Conservation (phyloP, 768 basidiomycete genomes). For the Termitomyces eurrhizus region DNA sequence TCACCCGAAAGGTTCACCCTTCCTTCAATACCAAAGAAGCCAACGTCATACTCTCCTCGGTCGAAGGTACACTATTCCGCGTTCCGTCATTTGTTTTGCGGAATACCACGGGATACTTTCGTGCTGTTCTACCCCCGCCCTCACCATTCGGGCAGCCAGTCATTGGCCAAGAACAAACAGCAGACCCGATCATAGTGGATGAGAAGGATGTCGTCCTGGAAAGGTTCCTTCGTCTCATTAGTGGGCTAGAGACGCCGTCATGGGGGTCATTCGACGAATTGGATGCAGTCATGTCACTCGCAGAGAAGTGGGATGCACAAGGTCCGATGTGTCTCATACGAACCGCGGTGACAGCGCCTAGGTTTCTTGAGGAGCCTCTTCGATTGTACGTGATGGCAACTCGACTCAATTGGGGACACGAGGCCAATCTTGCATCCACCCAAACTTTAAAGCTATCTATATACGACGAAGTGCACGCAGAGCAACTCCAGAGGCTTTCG, state of each 20-base stretch:
- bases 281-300: conserved; percentile 34
- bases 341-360: conserved; percentile 34
- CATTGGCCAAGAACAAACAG: neutral
- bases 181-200: neutral
- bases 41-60: neutral
- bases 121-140: neutral
- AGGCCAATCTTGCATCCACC: conserved; percentile 37
- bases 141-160: neutral
- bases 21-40: neutral
- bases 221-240: neutral
- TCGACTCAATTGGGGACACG: conserved; percentile 41
- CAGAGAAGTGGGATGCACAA: conserved; percentile 43
- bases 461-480: conserved; percentile 27
- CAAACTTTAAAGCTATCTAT: conserved; percentile 38
- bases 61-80: neutral
- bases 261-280: conserved; percentile 39
- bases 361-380: conserved; percentile 41
- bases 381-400: conserved; percentile 44
- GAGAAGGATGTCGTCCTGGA: neutral
- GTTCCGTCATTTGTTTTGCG: neutral
- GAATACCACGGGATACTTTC: neutral
- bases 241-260: conserved; percentile 28
- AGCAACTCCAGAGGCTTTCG: conserved; percentile 30
- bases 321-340: conserved; percentile 42
- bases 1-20: neutral